Evolutionary conservation across 371 early-diverging fungal genomes (phyloP), one percentile per base, ranked within the genome.

Genomic region (Cokeromyces recurvatus): DNA sequence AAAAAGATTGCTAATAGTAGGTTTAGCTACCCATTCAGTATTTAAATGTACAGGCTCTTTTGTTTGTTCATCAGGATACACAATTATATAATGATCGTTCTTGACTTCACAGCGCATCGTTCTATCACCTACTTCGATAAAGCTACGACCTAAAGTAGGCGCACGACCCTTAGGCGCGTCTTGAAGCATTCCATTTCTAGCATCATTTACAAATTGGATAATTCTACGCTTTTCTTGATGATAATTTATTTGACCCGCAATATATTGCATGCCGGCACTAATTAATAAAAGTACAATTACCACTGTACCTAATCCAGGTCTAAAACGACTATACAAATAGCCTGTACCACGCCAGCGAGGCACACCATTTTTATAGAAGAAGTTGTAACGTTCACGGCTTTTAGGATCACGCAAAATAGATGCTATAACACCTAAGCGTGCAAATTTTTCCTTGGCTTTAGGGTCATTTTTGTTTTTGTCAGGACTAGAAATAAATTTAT

Each of bases 281-380:
- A 89, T 59, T 15, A 80, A 6, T 10, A 65, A 24, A 43, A 90
- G 58, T 4, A 86, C 79, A 14, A 76, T 56, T 2, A 77, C 4
- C 2, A 86, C 91, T 2, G 70, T 47, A 4, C 70, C 69, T n/a
- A 89, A 61, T n/a, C 89, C 90, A 12, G 91, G 91, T 17, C 90
- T 73, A 65, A 84, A 86, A 29, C 91, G 81, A 22, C 78, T 64
- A 56, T 91, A 91, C 16, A 83, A 64, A 46, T 90, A 91, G 4
- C 85, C 90, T 29, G 90, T 85, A 45, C 90, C 91, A 37, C 91
- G 78, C 91, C 91, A 91, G 52, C 78, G 75, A 32, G 91, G 91
- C 19, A 91, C 90, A n/a, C 91, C 91, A 59, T 90, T 89, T 63
- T 87, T 89, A 53, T 85, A 78, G 57, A 86, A 91, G 62, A 86